These are phyloP conservation scores for Rheum nobile DNA, from an alignment of 148 eudicot species.

Conservation along the genomic window DNA sequence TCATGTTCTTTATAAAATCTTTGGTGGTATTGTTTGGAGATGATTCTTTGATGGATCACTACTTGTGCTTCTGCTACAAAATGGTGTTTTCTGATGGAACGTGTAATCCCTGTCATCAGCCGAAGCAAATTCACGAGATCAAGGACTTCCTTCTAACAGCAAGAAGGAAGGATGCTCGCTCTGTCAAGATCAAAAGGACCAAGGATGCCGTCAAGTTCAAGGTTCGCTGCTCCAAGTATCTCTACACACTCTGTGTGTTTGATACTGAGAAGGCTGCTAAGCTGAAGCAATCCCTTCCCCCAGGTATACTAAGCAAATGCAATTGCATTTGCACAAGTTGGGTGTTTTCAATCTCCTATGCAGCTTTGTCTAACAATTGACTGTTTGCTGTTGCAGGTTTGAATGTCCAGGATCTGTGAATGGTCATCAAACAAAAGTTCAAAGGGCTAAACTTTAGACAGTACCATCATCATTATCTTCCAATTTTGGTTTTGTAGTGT, in stretches of 20 bases:
- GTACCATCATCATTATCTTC: background rate
- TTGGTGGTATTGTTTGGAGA: background rate
- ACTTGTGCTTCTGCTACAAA: background rate
- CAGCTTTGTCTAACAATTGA: background rate
- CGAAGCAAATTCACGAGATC: conserved; percentile 52
- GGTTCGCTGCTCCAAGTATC: conserved; percentile 57
- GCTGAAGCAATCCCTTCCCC: conserved; percentile 59
- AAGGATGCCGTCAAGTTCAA: conserved; percentile 52
- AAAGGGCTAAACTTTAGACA: background rate
- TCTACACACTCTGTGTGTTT: conserved; percentile 43
- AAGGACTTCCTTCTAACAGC: conserved; percentile 59
- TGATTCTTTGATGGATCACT: background rate
- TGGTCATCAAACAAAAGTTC: background rate
- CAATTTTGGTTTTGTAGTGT: background rate
- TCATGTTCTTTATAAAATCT: background rate
- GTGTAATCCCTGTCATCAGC: conserved; percentile 9
- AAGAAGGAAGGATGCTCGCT: conserved; percentile 52
- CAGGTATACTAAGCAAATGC: conserved; percentile 18
- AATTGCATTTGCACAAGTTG: background rate
- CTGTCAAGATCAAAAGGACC: conserved; percentile 42
- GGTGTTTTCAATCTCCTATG: background rate
- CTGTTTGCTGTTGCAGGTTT: conserved; percentile 17
- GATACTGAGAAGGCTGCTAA: conserved; percentile 49
- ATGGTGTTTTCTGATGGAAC: background rate
- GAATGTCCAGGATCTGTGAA: conserved; percentile 36